Conservation (phyloP, 768 basidiomycete genomes). For the Tricholoma saponaceum region DNA sequence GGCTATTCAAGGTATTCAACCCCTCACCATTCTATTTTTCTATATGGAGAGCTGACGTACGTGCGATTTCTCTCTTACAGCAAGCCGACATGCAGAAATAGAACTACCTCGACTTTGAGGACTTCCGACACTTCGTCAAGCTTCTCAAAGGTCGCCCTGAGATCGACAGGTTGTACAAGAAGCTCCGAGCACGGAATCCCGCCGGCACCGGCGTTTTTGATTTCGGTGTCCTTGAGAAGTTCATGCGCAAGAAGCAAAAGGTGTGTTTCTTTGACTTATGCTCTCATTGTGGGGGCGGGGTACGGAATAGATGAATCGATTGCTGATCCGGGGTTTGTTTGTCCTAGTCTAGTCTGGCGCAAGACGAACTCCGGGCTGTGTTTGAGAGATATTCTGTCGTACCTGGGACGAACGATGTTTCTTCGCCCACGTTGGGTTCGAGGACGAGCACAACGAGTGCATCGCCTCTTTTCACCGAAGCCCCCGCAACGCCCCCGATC, state of each 20-base stretch:
- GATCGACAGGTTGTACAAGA: constrained; percentile 60
- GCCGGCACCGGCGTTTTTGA: constrained; percentile 26
- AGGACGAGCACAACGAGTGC: background rate
- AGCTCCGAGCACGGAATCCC: constrained; percentile 26
- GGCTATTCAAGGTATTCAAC: constrained; percentile 57
- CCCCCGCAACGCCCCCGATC: too few relatives aligned
- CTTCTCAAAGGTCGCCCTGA: constrained; percentile 82
- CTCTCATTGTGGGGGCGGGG: background rate
- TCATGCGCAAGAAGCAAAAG: constrained; percentile 46
- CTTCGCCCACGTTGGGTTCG: background rate
- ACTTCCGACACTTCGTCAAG: constrained; percentile 84
- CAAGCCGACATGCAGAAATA: constrained; percentile 57
- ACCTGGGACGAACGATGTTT: background rate
- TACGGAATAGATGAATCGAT: background rate
- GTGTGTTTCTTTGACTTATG: constrained; percentile 18
- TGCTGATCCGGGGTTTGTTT: background rate
- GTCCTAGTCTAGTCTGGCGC: constrained; percentile 33
- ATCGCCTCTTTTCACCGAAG: background rate
- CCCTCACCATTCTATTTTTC: constrained; percentile 7
- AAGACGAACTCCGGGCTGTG: constrained; percentile 29
- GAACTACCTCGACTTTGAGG: constrained; percentile 70
- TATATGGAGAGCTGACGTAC: background rate
- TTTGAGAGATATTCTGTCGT: constrained; percentile 35
- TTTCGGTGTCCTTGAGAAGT: constrained; percentile 37
- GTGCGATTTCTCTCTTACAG: constrained; percentile 30